Evolutionary conservation across 306 rosid genomes (phyloP), one percentile per base, ranked within the genome.

Genomic region (Pyrus communis): DNA sequence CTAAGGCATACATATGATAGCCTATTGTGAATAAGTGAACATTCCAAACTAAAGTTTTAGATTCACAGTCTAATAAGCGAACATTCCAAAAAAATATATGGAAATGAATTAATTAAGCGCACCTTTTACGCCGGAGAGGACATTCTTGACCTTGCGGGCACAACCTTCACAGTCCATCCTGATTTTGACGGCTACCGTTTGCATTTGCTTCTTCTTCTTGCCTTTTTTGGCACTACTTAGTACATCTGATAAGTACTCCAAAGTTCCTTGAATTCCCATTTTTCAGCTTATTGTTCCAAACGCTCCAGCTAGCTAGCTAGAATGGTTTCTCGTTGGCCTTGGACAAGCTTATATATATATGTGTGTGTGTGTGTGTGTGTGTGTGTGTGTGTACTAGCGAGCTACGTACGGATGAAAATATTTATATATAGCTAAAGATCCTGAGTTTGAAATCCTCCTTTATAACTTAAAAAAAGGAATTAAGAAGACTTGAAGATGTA

Each of bases 81-180:
- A 49, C 55, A 49, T 17, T 15, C 21, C 3, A 51, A 51, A 51
- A 51, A 51, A 15, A 51, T 51, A 51, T 19, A 11, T 14, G 31
- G 17, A 63, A 30, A 57, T 72, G 55, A 51, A 51, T 17, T 15
- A 15, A 22, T 57, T 57, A 22, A 25, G 0, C 4, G n/a, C 82
- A 90, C 99, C 99, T 86, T 95, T 95, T 18, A 95, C 93, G 10
- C 91, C 86, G 27, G 93, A 90, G 76, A 92, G 96, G 58, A 95
- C 95, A 27, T 87, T 88, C 82, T 95, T 90, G 62, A 92, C 91
- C 84, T 95, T 95, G 77, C 97, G 92, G 4, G 86, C 92, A 68
- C 98, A 95, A 1, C 98, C 98, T 74, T 95, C 98, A 52, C 98
- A 95, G 71, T 95, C 98, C 98, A 95, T 95, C 77, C 97, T 88